A percentile compares a stretch with the other conserved stretches of the same genome.
These are phyloP conservation scores for Nigrospora oryzae DNA, from an alignment of 2,329 filamentous ascomycete genomes.

Conservation along the genomic window DNA sequence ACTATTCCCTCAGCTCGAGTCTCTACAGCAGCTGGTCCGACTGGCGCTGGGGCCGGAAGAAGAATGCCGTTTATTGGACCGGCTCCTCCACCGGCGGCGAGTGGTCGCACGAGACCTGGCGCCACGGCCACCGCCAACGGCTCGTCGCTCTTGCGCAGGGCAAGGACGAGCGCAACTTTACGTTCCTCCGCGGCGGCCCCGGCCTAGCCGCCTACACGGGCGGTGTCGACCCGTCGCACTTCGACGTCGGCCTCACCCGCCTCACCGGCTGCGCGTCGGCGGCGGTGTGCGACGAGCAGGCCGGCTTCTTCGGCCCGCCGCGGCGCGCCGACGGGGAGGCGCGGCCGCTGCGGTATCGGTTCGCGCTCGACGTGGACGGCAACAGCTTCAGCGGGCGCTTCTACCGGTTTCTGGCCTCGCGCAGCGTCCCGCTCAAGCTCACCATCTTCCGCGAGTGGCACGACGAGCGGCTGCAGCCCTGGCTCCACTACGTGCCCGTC, in stretches of 20 bases:
- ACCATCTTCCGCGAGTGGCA: conserved; percentile 72
- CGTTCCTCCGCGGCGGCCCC: conserved; percentile 20
- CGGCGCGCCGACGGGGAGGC: conserved; percentile 24
- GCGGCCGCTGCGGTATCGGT: conserved; percentile 27
- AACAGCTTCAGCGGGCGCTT: conserved; percentile 57
- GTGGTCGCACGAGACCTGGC: conserved; percentile 25
- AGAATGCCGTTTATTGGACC: conserved; percentile 45
- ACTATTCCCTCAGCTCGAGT: conserved; percentile 32
- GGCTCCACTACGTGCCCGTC: conserved; percentile 66
- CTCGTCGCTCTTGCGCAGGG: conserved; percentile 28
- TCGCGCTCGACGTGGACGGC: conserved; percentile 64
- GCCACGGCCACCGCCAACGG: conserved; percentile 36
- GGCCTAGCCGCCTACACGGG: conserved; percentile 11
- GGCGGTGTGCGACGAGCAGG: conserved; percentile 24
- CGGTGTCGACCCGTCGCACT: conserved; percentile 28
- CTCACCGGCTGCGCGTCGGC: conserved; percentile 33
- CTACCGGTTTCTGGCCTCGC: conserved; percentile 54
- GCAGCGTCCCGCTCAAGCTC: conserved; percentile 59
- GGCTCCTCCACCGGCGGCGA: conserved; percentile 45
- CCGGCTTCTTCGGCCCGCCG: conserved; percentile 18
- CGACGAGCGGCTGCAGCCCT: conserved; percentile 58
- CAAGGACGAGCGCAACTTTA: conserved; percentile 11
- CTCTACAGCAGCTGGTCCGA: conserved; percentile 31
- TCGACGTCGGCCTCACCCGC: conserved; percentile 33
- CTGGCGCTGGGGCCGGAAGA: conserved; percentile 38